Conservation (phyloP, 805 yeast genomes). For the Tetrapisispora taiwanensis region DNA sequence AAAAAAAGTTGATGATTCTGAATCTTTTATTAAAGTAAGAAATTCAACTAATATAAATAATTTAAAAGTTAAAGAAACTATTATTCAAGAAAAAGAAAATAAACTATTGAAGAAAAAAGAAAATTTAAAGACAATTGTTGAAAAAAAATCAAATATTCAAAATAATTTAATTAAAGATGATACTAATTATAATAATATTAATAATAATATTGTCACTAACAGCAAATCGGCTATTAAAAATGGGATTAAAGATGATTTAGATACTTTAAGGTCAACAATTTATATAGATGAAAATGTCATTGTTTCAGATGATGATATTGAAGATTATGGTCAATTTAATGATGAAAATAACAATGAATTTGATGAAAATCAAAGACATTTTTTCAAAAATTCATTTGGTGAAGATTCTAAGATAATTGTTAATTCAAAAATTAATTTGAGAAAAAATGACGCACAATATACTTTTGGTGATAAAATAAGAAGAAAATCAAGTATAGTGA, state of each 20-base stretch:
- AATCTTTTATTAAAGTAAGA: constrained; percentile 31
- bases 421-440: constrained; percentile 4
- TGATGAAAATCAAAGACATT: constrained; percentile 5
- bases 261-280: neutral
- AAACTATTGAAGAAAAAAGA: constrained; percentile 21
- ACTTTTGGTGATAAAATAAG: constrained; percentile 16
- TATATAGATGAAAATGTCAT: constrained; percentile 35
- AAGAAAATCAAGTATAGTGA: constrained; percentile 4
- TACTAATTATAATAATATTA: too few relatives aligned
- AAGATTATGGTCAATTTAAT: constrained; percentile 20
- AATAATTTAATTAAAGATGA: too few relatives aligned
- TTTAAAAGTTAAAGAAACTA: constrained; percentile 36
- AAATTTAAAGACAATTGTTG: constrained; percentile 5
- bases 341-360: constrained; percentile 1
- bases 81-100: constrained; percentile 10
- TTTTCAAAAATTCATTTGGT: neutral
- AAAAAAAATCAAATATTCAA: neutral
- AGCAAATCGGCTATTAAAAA: neutral
- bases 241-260: constrained; percentile 4
- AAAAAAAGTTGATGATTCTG: constrained; percentile 33
- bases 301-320: constrained; percentile 13
- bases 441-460: constrained; percentile 9
- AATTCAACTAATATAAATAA: constrained; percentile 33
- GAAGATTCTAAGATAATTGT: constrained; percentile 1
- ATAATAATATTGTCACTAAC: too few relatives aligned